Base-by-base conservation (phyloP, 768 basidiomycete genomes). In the Suillus sp. region DNA sequence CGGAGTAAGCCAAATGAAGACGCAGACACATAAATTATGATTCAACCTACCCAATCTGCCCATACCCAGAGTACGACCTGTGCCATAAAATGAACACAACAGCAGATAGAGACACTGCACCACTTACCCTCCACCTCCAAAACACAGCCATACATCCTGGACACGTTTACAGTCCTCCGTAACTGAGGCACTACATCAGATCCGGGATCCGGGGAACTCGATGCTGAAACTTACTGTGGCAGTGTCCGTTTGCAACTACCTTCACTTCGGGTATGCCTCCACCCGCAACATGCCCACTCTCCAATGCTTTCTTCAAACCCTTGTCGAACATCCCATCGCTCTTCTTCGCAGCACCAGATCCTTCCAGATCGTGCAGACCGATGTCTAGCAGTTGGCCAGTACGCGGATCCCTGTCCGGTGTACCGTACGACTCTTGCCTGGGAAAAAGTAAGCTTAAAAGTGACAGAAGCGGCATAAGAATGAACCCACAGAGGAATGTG, bases 81-180 rank as follows among this genome's bases (percentile, higher is more conserved):
- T 10, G 61, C 37, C 51, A 53, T 10, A 61, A 22, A 40, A 43
- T 48, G 55, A 43, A 30, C 25, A 30, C 27, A 48, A 4, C 13
- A 51, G 43, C 25, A 51, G 30, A n/a, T 30, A 35, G 25, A 2
- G 5, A 2, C 16, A 4, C 10, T 40, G 35, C n/a, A 35, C 47
- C 62, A 79, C 86, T 74, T 70, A 90, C 83, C 91, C 89, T 73
- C 92, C 92, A 45, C 93, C 93, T 9, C 90, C 90, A 71, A 96
- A 96, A 75, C 95, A 97, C 65, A 89, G 78, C 96, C 96, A 98
- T 16, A 98, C 84, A 11, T 93, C 93, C 62, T 88, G 84, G 20
- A 94, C 82, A 18, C 95, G 85, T 68, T 88, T 83, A 69, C 96
- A 97, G 67, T 95, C 90, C 71, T 97, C 94, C 18, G 92, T 95